phyloP scores from a whole-genome alignment of 495 filamentous ascomycete species.

The Platismatia glauca region DNA sequence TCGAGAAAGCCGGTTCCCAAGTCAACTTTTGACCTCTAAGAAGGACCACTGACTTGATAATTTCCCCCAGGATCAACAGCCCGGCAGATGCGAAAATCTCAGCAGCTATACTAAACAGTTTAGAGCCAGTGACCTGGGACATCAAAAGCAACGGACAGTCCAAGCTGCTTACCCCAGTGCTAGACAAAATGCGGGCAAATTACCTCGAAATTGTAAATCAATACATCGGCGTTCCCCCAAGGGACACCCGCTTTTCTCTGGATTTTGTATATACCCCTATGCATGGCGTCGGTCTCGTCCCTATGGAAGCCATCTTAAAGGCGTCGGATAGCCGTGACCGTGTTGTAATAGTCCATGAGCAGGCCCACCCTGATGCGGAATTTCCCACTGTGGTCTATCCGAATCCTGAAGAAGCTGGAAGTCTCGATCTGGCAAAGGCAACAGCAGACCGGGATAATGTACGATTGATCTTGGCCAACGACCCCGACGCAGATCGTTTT shows the following conservation, averaged over 20 bases:
- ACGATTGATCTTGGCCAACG: conserved; percentile 53
- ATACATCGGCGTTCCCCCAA: not conserved
- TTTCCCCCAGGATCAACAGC: conserved; percentile 18
- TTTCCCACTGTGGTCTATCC: conserved; percentile 65
- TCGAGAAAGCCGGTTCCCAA: not conserved
- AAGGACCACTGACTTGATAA: not conserved
- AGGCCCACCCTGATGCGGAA: conserved; percentile 53
- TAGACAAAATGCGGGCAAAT: conserved; percentile 34
- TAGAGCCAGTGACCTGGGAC: conserved; percentile 48
- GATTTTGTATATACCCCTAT: conserved; percentile 58
- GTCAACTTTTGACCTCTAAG: not conserved
- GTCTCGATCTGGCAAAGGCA: conserved; percentile 53
- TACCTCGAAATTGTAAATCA: conserved; percentile 37
- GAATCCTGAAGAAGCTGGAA: conserved; percentile 64
- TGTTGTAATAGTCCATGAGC: conserved; percentile 38
- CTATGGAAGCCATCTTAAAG: conserved; percentile 39
- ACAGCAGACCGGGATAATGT: conserved; percentile 43
- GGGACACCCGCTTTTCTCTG: not conserved
- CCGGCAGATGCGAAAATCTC: conserved; percentile 48
- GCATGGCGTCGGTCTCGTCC: conserved; percentile 53
- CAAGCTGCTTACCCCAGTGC: conserved; percentile 4
- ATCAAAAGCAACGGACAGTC: conserved; percentile 33
- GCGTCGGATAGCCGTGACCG: conserved; percentile 39
- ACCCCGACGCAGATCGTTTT: conserved; percentile 68
- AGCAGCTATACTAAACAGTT: conserved; percentile 47